Evolutionary conservation across 1,139 yeast genomes (phyloP).

Genomic region (Debaryomyces psychrophilus): DNA sequence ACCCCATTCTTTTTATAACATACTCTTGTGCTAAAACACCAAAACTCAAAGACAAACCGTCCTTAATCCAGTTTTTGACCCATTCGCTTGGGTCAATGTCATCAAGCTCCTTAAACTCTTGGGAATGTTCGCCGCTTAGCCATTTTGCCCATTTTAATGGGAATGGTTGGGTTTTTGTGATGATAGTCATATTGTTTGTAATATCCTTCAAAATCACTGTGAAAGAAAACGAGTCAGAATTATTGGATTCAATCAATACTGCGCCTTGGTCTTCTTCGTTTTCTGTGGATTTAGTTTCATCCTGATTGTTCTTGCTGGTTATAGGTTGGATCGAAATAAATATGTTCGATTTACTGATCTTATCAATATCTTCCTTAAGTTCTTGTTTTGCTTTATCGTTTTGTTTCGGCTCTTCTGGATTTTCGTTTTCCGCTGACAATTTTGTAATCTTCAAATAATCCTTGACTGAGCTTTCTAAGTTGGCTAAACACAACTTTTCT

Average conservation of each 20-base stretch:
- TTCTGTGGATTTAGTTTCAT: conserved; percentile 17
- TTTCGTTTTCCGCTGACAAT: conserved; percentile 22
- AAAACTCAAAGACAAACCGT: conserved; percentile 75
- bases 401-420: conserved; percentile 18
- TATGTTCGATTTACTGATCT: conserved; percentile 60
- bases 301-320: conserved; percentile 25
- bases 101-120: conserved; percentile 30
- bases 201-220: conserved; percentile 75
- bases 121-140: conserved; percentile 59
- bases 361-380: conserved; percentile 21
- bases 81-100: conserved; percentile 86
- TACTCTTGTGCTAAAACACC: conserved; percentile 91
- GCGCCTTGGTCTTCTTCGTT: conserved; percentile 29
- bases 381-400: conserved; percentile 24
- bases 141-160: conserved; percentile 89
- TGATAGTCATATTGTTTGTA: conserved; percentile 71
- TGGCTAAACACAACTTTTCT: conserved; percentile 86
- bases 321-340: conserved; percentile 80
- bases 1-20: conserved; percentile 90
- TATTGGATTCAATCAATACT: conserved; percentile 44
- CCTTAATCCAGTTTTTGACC: conserved; percentile 92
- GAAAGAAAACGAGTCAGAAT: conserved; percentile 54
- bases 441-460: conserved; percentile 36
- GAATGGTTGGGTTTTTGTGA: conserved; percentile 83
- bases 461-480: conserved; percentile 72